A percentile compares a stretch with the other conserved stretches of the same genome.
Conservation (phyloP, 2,329 filamentous ascomycete species). For the Pseudocercospora musae region DNA sequence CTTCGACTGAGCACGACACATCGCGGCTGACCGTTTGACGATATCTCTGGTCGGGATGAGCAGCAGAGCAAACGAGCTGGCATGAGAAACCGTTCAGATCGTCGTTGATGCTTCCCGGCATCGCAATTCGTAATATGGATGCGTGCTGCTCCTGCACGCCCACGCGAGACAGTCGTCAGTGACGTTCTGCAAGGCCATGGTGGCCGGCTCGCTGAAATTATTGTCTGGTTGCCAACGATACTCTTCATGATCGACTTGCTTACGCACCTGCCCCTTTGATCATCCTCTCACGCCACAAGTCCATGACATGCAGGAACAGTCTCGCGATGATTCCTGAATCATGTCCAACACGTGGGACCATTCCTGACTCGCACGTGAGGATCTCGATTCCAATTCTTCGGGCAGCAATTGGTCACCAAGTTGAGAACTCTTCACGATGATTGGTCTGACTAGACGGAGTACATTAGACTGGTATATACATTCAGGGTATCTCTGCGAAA, state of each 20-base stretch:
- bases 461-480: slow-evolving; percentile 3
- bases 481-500: slow-evolving; percentile 2
- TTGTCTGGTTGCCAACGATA: too few relatives aligned
- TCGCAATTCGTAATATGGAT: too few relatives aligned
- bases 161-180: too few relatives aligned
- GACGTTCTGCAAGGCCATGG: too few relatives aligned
- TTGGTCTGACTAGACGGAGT: not conserved
- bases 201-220: too few relatives aligned
- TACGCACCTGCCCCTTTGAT: not conserved
- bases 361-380: not conserved
- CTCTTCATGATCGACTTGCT: not conserved
- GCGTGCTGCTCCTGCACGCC: too few relatives aligned
- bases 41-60: too few relatives aligned
- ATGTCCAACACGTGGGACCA: not conserved
- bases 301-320: not conserved
- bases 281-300: not conserved
- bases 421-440: not conserved
- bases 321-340: not conserved
- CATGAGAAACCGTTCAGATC: too few relatives aligned
- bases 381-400: not conserved
- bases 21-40: too few relatives aligned
- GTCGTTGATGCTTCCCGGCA: too few relatives aligned
- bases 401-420: not conserved
- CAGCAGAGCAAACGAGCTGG: too few relatives aligned
- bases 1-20: too few relatives aligned